Evolutionary conservation across 345 rosid genomes (phyloP).

Genomic region (Reutealis trisperma): DNA sequence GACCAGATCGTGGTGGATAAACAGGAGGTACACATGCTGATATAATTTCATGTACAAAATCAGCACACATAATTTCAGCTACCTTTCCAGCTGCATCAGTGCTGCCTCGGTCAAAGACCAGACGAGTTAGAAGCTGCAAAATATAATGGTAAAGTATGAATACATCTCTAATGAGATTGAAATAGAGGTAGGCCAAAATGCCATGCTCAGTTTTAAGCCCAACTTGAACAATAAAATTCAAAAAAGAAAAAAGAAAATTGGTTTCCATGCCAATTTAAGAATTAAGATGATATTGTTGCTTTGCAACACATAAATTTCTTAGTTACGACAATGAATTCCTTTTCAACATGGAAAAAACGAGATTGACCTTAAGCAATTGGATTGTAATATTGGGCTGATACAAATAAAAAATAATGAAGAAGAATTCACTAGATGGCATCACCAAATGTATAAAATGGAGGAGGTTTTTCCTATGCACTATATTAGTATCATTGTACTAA

Average conservation of each 20-base stretch:
- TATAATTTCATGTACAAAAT: slow-evolving; percentile 96
- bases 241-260: not conserved
- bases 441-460: not conserved
- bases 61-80: slow-evolving; percentile 93
- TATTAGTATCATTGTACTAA: not conserved
- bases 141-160: not conserved
- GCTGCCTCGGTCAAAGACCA: slow-evolving; percentile 91
- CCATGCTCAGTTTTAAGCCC: not conserved
- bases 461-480: not conserved
- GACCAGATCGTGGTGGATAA: slow-evolving; percentile 93
- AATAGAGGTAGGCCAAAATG: not conserved
- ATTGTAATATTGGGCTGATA: not conserved
- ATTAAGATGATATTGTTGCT: not conserved
- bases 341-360: not conserved
- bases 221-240: not conserved
- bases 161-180: not conserved
- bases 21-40: slow-evolving; percentile 98
- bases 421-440: not conserved
- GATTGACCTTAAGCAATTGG: not conserved
- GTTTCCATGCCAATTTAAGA: not conserved
- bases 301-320: not conserved
- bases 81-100: slow-evolving; percentile 97
- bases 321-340: not conserved
- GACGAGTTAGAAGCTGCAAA: slow-evolving; percentile 91
- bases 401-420: not conserved